A percentile compares a stretch with the other conserved stretches of the same genome.
These are phyloP conservation scores for Blumeria graminis DNA, from an alignment of 2,329 filamentous ascomycete genomes.

Conservation along the genomic window DNA sequence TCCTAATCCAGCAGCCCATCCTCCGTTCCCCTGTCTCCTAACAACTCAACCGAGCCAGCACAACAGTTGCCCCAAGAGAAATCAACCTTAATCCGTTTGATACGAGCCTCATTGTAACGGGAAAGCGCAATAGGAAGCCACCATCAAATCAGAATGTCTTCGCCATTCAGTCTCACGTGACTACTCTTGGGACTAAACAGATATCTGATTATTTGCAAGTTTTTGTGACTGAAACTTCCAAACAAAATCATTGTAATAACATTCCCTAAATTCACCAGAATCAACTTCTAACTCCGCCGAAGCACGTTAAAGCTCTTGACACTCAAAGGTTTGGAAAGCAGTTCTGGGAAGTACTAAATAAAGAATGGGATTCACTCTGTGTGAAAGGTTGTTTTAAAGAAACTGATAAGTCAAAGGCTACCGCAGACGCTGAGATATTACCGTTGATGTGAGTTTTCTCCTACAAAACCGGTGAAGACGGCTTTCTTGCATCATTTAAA, in stretches of 20 bases:
- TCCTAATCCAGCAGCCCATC: no score
- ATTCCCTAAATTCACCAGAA: not conserved
- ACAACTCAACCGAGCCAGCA: no score
- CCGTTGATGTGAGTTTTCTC: not conserved
- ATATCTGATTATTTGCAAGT: not conserved
- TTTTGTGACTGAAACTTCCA: not conserved
- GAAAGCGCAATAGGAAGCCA: not conserved
- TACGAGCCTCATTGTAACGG: not conserved
- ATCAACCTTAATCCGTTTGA: not conserved
- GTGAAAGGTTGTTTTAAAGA: not conserved
- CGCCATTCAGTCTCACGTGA: not conserved
- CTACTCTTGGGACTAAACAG: not conserved
- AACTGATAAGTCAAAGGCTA: not conserved
- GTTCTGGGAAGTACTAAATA: not conserved
- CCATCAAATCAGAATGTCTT: not conserved
- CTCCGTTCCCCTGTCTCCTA: no score
- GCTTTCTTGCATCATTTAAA: not conserved
- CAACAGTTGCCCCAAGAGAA: not conserved
- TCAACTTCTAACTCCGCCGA: not conserved
- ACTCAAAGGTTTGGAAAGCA: not conserved
- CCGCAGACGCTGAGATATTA: not conserved
- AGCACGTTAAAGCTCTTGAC: not conserved
- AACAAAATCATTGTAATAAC: not conserved
- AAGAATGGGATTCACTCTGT: not conserved
- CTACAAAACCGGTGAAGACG: not conserved